A percentile compares a stretch with the other conserved stretches of the same genome.
These are phyloP conservation scores for Camelina laxa DNA, from an alignment of 345 rosid genomes.

Conservation along the genomic window DNA sequence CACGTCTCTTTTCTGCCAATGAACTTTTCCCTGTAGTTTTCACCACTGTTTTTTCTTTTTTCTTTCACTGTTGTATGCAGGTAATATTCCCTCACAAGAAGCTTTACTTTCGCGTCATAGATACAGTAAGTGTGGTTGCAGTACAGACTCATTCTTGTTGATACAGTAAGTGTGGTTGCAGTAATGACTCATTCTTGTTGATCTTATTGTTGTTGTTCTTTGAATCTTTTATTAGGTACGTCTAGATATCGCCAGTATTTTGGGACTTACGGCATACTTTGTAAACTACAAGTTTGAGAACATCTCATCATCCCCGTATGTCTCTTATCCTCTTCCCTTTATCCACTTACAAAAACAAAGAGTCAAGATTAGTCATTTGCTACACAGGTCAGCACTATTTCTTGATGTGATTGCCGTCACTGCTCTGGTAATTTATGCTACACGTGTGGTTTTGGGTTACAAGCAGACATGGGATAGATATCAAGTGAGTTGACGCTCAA, in stretches of 20 bases:
- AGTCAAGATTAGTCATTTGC: constrained; percentile 14
- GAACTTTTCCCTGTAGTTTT: constrained; percentile 27
- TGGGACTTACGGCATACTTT: constrained; percentile 90
- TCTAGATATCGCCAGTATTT: constrained; percentile 74
- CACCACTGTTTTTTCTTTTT: constrained; percentile 13
- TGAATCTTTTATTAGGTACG: constrained; percentile 69
- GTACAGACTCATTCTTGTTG: neutral
- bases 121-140: constrained; percentile 68
- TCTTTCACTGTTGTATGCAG: constrained; percentile 50
- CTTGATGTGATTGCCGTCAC: constrained; percentile 82
- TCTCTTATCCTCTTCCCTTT: constrained; percentile 8
- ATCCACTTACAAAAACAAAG: constrained; percentile 1
- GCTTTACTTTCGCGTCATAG: constrained; percentile 92
- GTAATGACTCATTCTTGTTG: neutral
- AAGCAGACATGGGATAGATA: constrained; percentile 98
- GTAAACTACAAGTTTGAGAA: constrained; percentile 95
- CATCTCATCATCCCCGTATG: constrained; percentile 85
- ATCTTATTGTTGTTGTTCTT: constrained; percentile 24
- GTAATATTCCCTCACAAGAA: constrained; percentile 95
- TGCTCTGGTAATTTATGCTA: constrained; percentile 79
- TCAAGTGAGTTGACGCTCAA: constrained; percentile 65
- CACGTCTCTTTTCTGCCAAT: constrained; percentile 15
- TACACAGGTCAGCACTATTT: constrained; percentile 78
- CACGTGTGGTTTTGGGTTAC: constrained; percentile 93
- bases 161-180: constrained; percentile 61